Base-by-base conservation (phyloP, 2,329 filamentous ascomycete species). In the Alternaria sp. region DNA sequence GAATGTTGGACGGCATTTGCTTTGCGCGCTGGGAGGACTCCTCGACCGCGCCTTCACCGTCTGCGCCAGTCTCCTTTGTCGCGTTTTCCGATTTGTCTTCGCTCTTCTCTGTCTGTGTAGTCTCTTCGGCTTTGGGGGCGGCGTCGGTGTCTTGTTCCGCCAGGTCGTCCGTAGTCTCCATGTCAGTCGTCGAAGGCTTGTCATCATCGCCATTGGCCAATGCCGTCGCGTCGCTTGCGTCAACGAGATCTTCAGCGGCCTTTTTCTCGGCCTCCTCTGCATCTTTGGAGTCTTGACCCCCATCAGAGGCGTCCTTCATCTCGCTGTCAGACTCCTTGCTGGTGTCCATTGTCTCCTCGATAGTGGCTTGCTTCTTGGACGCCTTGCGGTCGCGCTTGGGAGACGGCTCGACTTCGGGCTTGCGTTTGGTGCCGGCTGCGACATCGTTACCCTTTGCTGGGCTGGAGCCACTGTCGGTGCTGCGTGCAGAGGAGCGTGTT, bases 1-100 rank as follows among this genome's bases (percentile, higher is more conserved):
- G 84, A 23, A 97, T 88, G 62, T 83, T 89, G 6, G 86, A 87
- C 2, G 88, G 83, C 43, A 86, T 79, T 3, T 82, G 79, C 47
- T 85, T 79, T 70, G 85, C 84, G 45, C 86, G 83, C 54, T 85
- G 76, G 17, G 83, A 78, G 3, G 86, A 84, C 53, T 85, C 81
- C 62, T 83, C 80, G 6, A 88, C 78, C 2, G 86, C 59, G 45
- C 70, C 62, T 45, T 69, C 63, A 52, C 59, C 73, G 21, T 81
- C 68, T 61, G 19, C 74, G 66, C 49, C 43, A 64, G 26, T 60
- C 70, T 62, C 68, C 25, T 76, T 70, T 6, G 67, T 51, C 1
- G 70, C 63, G 32, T 70, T 67, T 10, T 72, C 43, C 3, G 43
- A 11, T 32, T 57, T 43, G 13, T 59, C 12, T 17, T 43, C 53